A percentile compares a stretch with the other conserved stretches of the same genome.
These are phyloP conservation scores for Leccinum disarticulatum DNA, from an alignment of 768 basidiomycete species.

Conservation along the genomic window DNA sequence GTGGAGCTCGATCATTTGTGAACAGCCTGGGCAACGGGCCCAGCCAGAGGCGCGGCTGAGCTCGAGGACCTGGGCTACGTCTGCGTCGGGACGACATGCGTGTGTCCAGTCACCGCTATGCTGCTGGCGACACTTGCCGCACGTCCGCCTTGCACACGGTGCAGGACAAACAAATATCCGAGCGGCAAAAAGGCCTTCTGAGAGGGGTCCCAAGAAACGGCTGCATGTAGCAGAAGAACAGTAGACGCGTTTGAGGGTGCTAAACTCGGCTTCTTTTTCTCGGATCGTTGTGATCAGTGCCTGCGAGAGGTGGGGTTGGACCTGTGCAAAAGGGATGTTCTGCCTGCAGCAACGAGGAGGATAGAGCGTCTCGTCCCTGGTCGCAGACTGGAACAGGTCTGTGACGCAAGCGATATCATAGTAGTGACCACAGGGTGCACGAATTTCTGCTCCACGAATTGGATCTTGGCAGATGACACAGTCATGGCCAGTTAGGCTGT, in stretches of 20 bases:
- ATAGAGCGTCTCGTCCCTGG: slow-evolving; percentile 39
- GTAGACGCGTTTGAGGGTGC: slow-evolving; percentile 38
- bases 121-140: slow-evolving; percentile 26
- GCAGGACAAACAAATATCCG: slow-evolving; percentile 23
- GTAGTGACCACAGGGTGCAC: slow-evolving; percentile 35
- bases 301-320: slow-evolving; percentile 26
- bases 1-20: slow-evolving; percentile 38
- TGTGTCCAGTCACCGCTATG: slow-evolving; percentile 27
- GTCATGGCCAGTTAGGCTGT: slow-evolving; percentile 27
- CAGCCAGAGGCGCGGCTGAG: slow-evolving; percentile 31
- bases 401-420: slow-evolving; percentile 37
- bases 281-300: slow-evolving; percentile 19
- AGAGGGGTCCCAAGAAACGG: slow-evolving; percentile 36
- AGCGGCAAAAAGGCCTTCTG: slow-evolving; percentile 23
- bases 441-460: slow-evolving; percentile 27
- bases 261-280: slow-evolving; percentile 31
- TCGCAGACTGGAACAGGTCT: slow-evolving; percentile 36
- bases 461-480: slow-evolving; percentile 38
- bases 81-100: slow-evolving; percentile 25
- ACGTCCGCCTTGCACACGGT: slow-evolving; percentile 23
- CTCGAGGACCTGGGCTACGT: slow-evolving; percentile 27
- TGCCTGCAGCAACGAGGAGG: slow-evolving; percentile 42
- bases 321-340: slow-evolving; percentile 27
- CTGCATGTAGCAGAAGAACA: slow-evolving; percentile 37
- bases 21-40: slow-evolving; percentile 42